Percentiles rank a stretch among this genome's conserved stretches.
These are phyloP conservation scores for Trebouxia sp. DNA, from an alignment of 139 green algal genomes.

Conservation along the genomic window DNA sequence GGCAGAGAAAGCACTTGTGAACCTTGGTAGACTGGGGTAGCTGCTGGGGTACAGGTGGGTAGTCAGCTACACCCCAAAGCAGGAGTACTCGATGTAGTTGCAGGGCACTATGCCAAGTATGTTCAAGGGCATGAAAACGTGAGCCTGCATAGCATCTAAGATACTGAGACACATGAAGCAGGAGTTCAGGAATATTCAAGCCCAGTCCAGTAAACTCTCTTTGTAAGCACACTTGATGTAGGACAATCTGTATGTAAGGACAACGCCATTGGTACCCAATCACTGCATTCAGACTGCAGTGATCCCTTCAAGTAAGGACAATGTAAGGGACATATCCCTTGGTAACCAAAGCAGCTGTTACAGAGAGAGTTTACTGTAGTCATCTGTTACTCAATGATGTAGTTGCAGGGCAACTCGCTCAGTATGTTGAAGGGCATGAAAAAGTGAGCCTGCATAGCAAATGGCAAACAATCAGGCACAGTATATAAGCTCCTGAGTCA, in stretches of 20 bases:
- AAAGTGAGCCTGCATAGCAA: not conserved
- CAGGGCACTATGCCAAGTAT: constrained; percentile 1
- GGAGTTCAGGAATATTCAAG: not conserved
- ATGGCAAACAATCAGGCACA: no score
- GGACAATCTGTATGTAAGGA: no score
- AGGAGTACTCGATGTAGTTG: constrained; percentile 6
- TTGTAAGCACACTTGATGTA: no score
- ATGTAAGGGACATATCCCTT: no score
- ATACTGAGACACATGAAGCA: no score
- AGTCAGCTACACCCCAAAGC: constrained; percentile 1
- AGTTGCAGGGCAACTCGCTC: not conserved
- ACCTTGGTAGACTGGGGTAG: not conserved
- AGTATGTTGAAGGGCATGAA: constrained; percentile 18
- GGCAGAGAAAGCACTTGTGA: not conserved
- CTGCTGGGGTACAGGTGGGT: constrained; percentile 11
- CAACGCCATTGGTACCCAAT: no score
- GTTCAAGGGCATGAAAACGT: constrained; percentile 17
- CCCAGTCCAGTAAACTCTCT: no score
- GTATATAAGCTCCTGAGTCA: not conserved
- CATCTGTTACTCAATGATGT: no score
- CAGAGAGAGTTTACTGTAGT: no score
- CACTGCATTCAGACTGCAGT: no score
- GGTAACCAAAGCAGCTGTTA: no score
- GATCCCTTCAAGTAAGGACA: no score
- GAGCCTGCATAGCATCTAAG: not conserved